Base-by-base conservation (phyloP, 2,329 filamentous ascomycete genomes). In the Aspergillus ochraceoroseus region DNA sequence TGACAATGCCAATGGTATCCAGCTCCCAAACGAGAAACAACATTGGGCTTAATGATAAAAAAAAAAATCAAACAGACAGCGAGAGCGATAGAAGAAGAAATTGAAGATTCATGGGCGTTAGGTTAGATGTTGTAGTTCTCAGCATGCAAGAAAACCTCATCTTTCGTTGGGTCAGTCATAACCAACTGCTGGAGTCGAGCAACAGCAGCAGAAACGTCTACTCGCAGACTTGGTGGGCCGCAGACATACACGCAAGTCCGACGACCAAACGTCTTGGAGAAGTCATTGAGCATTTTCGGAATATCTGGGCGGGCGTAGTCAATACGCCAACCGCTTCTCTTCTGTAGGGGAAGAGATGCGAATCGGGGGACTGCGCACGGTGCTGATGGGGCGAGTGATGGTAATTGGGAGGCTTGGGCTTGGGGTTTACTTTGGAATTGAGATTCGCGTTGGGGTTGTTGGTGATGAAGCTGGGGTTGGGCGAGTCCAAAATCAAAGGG, bases 91-190 rank as follows among this genome's bases (percentile, higher is more conserved):
- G n/a, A n/a, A n/a, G n/a, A n/a, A n/a, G n/a, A n/a, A n/a, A n/a
- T n/a, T n/a, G n/a, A n/a, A n/a, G n/a, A n/a, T n/a, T n/a, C n/a
- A 25, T n/a, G 9, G 13, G 20, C 12, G n/a, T 28, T 36, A 42
- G 15, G 37, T 74, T 65, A 95, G 47, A 95, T 72, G 36, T 88
- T 86, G 69, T 95, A 95, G 63, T 95, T 95, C 72, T 96, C 90
- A 3, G 89, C 86, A 70, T 95, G 90, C 62, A 95, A 66, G 63
- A 89, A 95, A 39, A 96, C 85, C 74, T 95, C 90, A 59, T 95
- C 89, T 32, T 84, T 76, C 54, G 77, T 75, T 22, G 82, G 77
- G 53, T 87, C 82, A 4, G 77, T 80, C 83, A 87, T 88, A 34
- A 96, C 88, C 63, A 83, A 79, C 17, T 77, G 78, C 72, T 96